A percentile compares a stretch with the other conserved stretches of the same genome.
phyloP scores from a whole-genome alignment of 31 red algal species.

The Odonthalia washingtoniensis region DNA sequence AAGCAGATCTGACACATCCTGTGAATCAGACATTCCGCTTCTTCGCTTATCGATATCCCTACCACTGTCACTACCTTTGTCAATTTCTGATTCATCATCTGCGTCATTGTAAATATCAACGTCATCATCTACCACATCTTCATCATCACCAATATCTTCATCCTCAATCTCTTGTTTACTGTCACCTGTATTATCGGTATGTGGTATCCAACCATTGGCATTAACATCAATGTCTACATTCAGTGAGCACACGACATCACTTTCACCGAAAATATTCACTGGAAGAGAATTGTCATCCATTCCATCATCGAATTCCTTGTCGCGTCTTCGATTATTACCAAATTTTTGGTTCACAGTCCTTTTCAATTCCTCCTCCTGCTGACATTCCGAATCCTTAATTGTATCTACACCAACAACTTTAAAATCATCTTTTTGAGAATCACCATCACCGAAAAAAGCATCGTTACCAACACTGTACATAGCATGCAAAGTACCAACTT shows the following conservation, averaged over 20 bases:
- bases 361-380: background rate
- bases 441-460: slow-evolving; percentile 31
- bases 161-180: background rate
- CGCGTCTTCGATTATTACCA: background rate
- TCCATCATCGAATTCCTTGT: background rate
- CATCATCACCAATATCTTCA: background rate
- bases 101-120: too few species aligned
- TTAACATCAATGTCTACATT: slow-evolving; percentile 34
- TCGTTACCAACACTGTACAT: slow-evolving; percentile 64
- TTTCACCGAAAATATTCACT: slow-evolving; percentile 49
- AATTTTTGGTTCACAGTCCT: background rate
- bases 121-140: too few species aligned
- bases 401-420: slow-evolving; percentile 20
- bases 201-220: background rate
- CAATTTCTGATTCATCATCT: too few species aligned
- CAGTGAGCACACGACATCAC: slow-evolving; percentile 43
- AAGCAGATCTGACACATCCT: slow-evolving; percentile 59
- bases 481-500: slow-evolving; percentile 63
- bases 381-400: background rate
- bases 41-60: background rate
- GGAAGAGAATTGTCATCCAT: slow-evolving; percentile 11
- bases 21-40: slow-evolving; percentile 39
- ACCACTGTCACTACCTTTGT: background rate
- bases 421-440: slow-evolving; percentile 45
- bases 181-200: background rate